Base-by-base conservation (phyloP, 2,329 filamentous ascomycete species). In the Aspergillus japonicus region DNA sequence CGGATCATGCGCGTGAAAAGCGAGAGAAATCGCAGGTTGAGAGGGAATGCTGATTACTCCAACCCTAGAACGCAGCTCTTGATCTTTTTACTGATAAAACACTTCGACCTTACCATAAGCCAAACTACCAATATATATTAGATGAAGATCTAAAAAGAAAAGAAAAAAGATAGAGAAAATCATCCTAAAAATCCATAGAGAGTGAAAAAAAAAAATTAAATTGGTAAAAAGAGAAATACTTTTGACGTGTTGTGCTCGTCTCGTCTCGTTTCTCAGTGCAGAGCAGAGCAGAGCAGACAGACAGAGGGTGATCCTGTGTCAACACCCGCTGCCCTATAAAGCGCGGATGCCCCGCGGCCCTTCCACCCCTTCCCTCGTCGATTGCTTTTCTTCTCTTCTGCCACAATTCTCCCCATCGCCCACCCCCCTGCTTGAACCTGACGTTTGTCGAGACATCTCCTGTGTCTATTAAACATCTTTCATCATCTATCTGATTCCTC, bases 271-370 rank as follows among this genome's bases (percentile, higher is more conserved):
- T 55, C 23, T 48, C 8, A 16, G 50, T 23, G 42, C 31, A 47
- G 29, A 31, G 42, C 31, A 47, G 29, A 31, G 23, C 14, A 50
- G 65, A 67, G 14, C 11, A 35, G 33, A 35, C 33, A 35, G 33
- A 35, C 33, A 35, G 33, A 35, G 33, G 33, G 70, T 78, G 75
- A 78, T 77, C 75, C 67, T 71, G 74, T 70, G 73, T 74, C 74
- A 75, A 75, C 73, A 72, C 68, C 71, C 64, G 72, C 68, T 66
- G 70, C 73, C 69, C 74, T 76, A 76, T 77, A 77, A 77, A 77
- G 70, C 69, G 64, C 70, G 68, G 68, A 73, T 75, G 75, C 75
- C 75, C 75, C 75, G 73, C 75, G 70, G 67, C 66, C 66, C 64
- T 75, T 70, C 68, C 74, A 67, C 69, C 68, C 71, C 69, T 74